phyloP scores from a whole-genome alignment of 768 basidiomycete genomes.

The Russula sp. region DNA sequence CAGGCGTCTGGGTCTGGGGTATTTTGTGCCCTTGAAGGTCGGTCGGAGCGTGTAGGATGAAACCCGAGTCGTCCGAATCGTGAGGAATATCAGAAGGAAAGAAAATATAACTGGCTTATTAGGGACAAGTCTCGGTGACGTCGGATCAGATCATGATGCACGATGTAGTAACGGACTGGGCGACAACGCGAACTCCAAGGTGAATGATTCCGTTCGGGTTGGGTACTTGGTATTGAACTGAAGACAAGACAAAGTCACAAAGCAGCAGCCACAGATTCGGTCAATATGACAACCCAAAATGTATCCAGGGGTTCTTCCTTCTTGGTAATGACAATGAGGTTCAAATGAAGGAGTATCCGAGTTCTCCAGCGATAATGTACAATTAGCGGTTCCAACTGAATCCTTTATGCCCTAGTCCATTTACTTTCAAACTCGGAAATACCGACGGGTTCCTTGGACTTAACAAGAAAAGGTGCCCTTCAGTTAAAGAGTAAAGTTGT shows the following conservation, averaged over 20 bases:
- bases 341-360: not conserved
- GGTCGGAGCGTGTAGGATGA: not conserved
- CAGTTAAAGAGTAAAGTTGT: not conserved
- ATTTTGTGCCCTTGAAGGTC: too few species aligned
- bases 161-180: too few species aligned
- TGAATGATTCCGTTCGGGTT: not conserved
- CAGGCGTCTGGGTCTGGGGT: too few species aligned
- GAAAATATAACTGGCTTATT: too few species aligned
- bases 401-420: conserved; percentile 59
- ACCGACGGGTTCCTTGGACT: conserved; percentile 64
- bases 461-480: not conserved
- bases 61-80: not conserved
- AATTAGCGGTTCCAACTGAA: not conserved
- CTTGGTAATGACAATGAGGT: not conserved
- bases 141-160: too few species aligned
- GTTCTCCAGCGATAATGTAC: conserved; percentile 13
- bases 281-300: not conserved
- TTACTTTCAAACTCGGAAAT: conserved; percentile 63
- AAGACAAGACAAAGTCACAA: not conserved
- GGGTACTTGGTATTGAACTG: too few species aligned
- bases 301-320: not conserved
- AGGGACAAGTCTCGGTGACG: too few species aligned
- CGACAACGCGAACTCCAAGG: not conserved
- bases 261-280: not conserved
- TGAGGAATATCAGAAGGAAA: not conserved